Evolutionary conservation across 2,329 filamentous ascomycete species (phyloP).

Genomic region (Pseudocercospora vitis): DNA sequence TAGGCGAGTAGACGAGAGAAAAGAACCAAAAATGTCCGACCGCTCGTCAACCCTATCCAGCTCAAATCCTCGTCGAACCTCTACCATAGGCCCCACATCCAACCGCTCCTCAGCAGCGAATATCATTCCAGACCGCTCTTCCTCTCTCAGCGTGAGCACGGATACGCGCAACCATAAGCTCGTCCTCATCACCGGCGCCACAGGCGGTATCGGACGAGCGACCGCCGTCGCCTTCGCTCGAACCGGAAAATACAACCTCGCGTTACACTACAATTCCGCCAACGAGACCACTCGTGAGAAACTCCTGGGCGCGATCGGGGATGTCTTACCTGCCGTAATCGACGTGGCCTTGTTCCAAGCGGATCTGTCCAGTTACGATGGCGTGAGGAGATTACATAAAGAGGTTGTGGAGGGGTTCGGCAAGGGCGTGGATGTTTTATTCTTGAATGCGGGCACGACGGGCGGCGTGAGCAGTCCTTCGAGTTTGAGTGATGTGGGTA

Average conservation of each 20-base stretch:
- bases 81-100: conserved; percentile 14
- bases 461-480: conserved; percentile 30
- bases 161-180: conserved; percentile 10
- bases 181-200: conserved; percentile 45
- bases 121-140: conserved; percentile 4
- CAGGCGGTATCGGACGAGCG: conserved; percentile 47
- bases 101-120: conserved; percentile 14
- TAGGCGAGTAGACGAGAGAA: not conserved
- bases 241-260: conserved; percentile 44
- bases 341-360: conserved; percentile 38
- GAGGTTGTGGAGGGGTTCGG: conserved; percentile 38
- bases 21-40: not conserved
- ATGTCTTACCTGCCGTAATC: conserved; percentile 42
- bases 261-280: conserved; percentile 46
- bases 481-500: conserved; percentile 37
- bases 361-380: conserved; percentile 25
- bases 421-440: conserved; percentile 41
- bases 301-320: conserved; percentile 34
- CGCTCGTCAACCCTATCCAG: not conserved
- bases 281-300: conserved; percentile 36
- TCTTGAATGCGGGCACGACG: conserved; percentile 42
- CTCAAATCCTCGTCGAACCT: not conserved
- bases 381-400: conserved; percentile 39
- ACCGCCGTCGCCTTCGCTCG: conserved; percentile 44
- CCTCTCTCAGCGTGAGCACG: not conserved